Evolutionary conservation across 2,329 filamentous ascomycete species (phyloP).

Genomic region (Cordyceps farinosa): DNA sequence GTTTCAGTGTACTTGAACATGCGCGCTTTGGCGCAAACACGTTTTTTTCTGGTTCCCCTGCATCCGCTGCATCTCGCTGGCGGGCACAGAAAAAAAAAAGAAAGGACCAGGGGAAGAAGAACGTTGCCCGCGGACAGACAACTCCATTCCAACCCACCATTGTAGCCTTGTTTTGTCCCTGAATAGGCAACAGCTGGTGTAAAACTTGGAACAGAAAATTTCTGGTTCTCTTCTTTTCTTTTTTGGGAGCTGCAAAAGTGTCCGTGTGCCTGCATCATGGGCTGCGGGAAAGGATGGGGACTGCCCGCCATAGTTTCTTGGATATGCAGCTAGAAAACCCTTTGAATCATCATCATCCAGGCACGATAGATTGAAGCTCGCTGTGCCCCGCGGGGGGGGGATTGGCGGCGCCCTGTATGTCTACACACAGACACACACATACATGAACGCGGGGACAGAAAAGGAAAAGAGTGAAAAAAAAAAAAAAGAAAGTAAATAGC

Average conservation of each 20-base stretch:
- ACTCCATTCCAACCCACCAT: no score
- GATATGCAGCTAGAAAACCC: slow-evolving; percentile 1
- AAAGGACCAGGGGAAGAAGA: not conserved
- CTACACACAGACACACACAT: not conserved
- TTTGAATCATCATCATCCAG: not conserved
- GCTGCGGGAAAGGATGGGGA: no score
- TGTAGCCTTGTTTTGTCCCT: not conserved
- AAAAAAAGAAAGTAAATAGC: not conserved
- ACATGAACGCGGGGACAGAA: not conserved
- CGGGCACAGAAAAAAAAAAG: not conserved
- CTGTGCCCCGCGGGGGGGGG: no score
- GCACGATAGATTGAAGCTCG: not conserved
- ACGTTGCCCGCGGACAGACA: no score
- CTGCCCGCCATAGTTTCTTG: not conserved
- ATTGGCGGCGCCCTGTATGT: no score
- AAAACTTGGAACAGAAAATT: no score
- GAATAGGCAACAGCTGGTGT: not conserved
- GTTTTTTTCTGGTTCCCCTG: not conserved
- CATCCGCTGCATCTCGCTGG: not conserved
- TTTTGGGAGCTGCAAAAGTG: not conserved
- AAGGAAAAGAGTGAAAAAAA: not conserved
- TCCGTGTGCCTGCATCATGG: not conserved
- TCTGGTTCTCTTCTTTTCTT: not conserved
- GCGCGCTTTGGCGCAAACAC: not conserved
- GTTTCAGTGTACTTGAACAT: slow-evolving; percentile 3